phyloP scores from a whole-genome alignment of 768 basidiomycete species.

The Hypholoma fasciculare region DNA sequence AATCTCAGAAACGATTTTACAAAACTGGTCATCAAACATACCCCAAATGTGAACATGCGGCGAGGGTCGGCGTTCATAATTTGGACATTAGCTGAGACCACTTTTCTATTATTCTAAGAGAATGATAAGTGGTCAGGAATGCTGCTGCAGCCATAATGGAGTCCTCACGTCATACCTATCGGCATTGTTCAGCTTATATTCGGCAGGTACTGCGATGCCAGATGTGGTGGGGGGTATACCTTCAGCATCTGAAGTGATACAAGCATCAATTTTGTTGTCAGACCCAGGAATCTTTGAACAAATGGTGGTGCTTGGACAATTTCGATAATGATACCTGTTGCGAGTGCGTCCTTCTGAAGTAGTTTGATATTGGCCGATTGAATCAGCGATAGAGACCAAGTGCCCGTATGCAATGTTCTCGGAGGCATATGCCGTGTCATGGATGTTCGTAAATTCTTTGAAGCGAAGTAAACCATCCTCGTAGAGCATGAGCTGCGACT shows the following conservation, averaged over 20 bases:
- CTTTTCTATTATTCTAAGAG: conserved; percentile 8
- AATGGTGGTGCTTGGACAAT: neutral
- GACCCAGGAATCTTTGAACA: conserved; percentile 10
- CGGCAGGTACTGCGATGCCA: conserved; percentile 13
- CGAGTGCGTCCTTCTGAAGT: no score
- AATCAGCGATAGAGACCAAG: no score
- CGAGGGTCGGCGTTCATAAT: conserved; percentile 25
- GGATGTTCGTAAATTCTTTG: no score
- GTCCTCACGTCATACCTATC: neutral
- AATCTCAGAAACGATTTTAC: neutral
- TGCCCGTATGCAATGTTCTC: no score
- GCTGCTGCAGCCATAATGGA: neutral
- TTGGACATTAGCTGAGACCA: conserved; percentile 8
- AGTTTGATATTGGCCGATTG: no score
- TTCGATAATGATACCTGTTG: no score
- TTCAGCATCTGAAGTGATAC: conserved; percentile 2
- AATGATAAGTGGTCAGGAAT: neutral
- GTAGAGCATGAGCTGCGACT: no score
- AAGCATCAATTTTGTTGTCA: conserved; percentile 16
- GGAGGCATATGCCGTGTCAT: no score
- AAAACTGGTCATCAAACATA: conserved; percentile 10
- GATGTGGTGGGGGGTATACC: neutral
- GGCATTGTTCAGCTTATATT: conserved; percentile 9
- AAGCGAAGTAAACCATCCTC: no score
- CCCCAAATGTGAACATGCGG: conserved; percentile 22